Base-by-base conservation (phyloP, 495 filamentous ascomycete species). In the Filosporella fistucella region DNA sequence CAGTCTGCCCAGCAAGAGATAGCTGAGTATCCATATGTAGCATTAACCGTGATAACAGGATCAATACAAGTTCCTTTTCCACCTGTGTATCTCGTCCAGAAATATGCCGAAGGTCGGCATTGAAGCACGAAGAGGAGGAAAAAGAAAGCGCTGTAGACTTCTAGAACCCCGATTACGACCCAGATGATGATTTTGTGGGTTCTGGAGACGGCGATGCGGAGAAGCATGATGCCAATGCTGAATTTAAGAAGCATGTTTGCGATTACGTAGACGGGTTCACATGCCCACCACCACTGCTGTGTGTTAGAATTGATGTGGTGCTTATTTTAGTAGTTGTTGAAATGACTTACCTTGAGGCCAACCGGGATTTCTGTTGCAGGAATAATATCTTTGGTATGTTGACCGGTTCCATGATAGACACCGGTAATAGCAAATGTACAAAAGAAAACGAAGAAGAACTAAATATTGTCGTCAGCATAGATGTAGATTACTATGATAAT, bases 111-210 rank as follows among this genome's bases (percentile, higher is more conserved):
- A 8, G 68, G 68, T 33, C 54, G 18, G 51, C 74, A 77, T 45
- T 76, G 70, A 24, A 76, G 60, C 33, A 69, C 32, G 49, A 65
- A 58, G 38, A 71, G 38, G 34, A 75, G 60, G 51, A 71, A 64
- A 58, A 62, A 74, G 25, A 44, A 54, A 7, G 45, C 13, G 35
- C 63, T 54, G 28, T 62, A 68, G 45, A 70, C 5, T 11, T 59
- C 52, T 1, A 63, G 57, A 3, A 59, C 45, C 10, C 41, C 24
- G 21, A 43, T 32, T 16, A 43, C 41, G 21, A 26, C 21, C 28
- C 54, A 55, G 42, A 75, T 64, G 41, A 68, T 64, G 49, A 56
- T 52, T 28, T 61, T 60, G 45, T 76, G 70, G 10, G 55, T n/a
- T n/a, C 37, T 50, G 12, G 55, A 42, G 13, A 68, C 54, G 20